Base-by-base conservation (phyloP, 2,329 filamentous ascomycete species). In the Xylaria sp. region DNA sequence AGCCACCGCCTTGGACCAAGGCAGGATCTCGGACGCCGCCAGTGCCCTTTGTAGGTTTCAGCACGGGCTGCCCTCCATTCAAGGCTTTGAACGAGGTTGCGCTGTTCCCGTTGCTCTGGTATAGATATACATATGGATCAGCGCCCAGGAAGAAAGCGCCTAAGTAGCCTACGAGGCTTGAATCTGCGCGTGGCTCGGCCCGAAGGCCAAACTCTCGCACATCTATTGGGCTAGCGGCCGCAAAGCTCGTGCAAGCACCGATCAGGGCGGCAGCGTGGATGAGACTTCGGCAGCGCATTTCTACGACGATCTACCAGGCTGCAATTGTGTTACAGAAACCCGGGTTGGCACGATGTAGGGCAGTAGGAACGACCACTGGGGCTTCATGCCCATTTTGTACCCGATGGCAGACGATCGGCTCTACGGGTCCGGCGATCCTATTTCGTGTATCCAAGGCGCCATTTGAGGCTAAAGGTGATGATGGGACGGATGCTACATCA, bases 81-180 rank as follows among this genome's bases (percentile, higher is more conserved):
- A 88, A 74, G 1, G 85, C 80, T 52, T 78, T 82, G 76, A 86
- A 84, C 1, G 84, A 84, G 15, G 83, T 74, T 0, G 85, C 79
- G 72, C 85, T 82, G 74, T 88, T 87, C 62, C 84, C 84, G 50
- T 86, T 83, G 73, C 84, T 86, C 50, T 85, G 80, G 72, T 88
- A 86, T 68, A 87, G 84, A 74, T 87, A 88, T 2, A 88, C 82
- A 60, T 82, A 84, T 0, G 85, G 86, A 44, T 86, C 84, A 34
- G 84, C 81, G 5, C 86, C 86, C 3, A 87, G 82, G 74, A 88
- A 88, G 76, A 88, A 87, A 9, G 83, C 85, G 2, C 85, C 85
- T 1, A 88, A 77, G 74, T 88, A 88, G 1, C 85, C 84, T 0
- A 82, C 83, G 2, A 87, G 77, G 60, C 77, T 82, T 0, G 83